Evolutionary conservation across 73 alveolate species (phyloP).

Genomic region (Paramecium sonneborni): DNA sequence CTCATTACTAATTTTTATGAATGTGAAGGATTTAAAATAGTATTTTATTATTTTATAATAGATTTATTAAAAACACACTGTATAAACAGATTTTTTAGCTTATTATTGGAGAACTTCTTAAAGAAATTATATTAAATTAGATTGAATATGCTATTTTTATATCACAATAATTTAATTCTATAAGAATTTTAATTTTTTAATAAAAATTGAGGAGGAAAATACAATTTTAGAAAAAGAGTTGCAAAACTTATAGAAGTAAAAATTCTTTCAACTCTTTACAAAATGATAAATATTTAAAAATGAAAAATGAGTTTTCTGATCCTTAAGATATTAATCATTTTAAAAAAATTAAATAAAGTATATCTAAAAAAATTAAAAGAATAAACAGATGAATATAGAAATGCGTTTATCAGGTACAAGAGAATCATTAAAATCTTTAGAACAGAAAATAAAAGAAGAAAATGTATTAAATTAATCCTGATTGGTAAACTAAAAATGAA

Average conservation of each 20-base stretch:
- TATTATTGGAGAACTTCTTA: not conserved
- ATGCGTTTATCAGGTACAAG: constrained; percentile 50
- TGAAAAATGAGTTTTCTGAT: not conserved
- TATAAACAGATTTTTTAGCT: not conserved
- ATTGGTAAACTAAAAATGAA: not conserved
- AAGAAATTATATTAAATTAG: constrained; percentile 19
- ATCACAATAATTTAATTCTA: not conserved
- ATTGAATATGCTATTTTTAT: not conserved
- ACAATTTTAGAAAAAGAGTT: not conserved
- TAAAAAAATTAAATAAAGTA: not conserved
- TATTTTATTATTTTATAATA: not conserved
- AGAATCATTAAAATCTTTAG: constrained; percentile 27
- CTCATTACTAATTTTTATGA: constrained; percentile 21
- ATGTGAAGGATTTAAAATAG: constrained; percentile 32
- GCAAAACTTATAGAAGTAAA: not conserved
- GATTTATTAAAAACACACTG: not conserved
- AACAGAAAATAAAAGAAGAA: constrained; percentile 21
- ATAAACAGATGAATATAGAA: constrained; percentile 29
- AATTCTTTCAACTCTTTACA: not conserved
- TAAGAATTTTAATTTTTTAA: not conserved
- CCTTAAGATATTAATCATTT: not conserved
- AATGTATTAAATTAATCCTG: not conserved
- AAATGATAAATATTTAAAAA: not conserved
- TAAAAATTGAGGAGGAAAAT: constrained; percentile 2
- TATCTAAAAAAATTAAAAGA: not conserved